Conservation (phyloP, 2,329 filamentous ascomycete species). For the Nemania sp. region DNA sequence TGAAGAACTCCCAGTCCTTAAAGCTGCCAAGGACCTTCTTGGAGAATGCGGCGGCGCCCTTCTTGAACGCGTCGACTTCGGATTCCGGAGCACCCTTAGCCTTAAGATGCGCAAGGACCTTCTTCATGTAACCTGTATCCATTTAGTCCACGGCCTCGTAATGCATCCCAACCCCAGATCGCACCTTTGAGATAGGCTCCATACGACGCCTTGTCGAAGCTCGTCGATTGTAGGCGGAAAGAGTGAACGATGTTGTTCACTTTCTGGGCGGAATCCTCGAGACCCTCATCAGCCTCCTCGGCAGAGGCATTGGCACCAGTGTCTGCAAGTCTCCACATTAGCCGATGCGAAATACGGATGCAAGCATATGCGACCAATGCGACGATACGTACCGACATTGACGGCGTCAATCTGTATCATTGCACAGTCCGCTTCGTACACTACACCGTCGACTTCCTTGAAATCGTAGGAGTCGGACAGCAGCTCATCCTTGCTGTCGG, state of each 20-base stretch:
- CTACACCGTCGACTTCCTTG: conserved; percentile 75
- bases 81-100: conserved; percentile 64
- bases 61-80: conserved; percentile 78
- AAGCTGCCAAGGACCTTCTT: conserved; percentile 83
- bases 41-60: conserved; percentile 70
- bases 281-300: conserved; percentile 74
- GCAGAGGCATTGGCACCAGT: conserved; percentile 96
- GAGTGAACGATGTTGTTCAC: conserved; percentile 94
- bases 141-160: conserved; percentile 12
- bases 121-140: conserved; percentile 82
- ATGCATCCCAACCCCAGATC: conserved; percentile 28
- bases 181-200: conserved; percentile 82
- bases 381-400: conserved; percentile 64
- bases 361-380: not conserved
- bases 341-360: conserved; percentile 10
- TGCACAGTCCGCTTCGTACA: conserved; percentile 89
- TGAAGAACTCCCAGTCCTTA: conserved; percentile 95
- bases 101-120: conserved; percentile 72
- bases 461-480: conserved; percentile 93
- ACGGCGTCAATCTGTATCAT: conserved; percentile 83
- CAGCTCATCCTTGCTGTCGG: conserved; percentile 77
- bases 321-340: conserved; percentile 53
- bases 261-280: conserved; percentile 70
- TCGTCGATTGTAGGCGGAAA: conserved; percentile 81
- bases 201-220: conserved; percentile 87